Percentiles rank a stretch among this genome's conserved stretches.
phyloP scores from a whole-genome alignment of 805 yeast genomes.

The Saccharomyces mikatae region DNA sequence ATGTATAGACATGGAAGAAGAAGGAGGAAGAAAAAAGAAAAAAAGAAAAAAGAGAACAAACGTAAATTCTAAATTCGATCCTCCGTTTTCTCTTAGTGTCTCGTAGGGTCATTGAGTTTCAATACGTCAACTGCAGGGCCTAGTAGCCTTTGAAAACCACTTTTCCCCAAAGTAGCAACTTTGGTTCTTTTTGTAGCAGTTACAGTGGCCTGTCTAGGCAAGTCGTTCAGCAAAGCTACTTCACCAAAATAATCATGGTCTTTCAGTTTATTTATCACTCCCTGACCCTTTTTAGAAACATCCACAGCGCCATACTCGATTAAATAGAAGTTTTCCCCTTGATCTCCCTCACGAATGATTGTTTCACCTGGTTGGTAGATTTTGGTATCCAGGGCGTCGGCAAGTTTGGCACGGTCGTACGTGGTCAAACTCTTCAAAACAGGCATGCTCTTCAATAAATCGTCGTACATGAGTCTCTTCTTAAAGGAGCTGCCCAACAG shows the following conservation, averaged over 20 bases:
- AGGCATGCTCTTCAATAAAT: constrained; percentile 78
- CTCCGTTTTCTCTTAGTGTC: not conserved
- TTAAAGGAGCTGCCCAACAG: constrained; percentile 83
- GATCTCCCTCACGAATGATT: constrained; percentile 81
- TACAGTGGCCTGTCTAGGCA: constrained; percentile 92
- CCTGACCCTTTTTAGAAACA: constrained; percentile 53
- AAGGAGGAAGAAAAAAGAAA: not conserved
- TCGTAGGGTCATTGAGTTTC: constrained; percentile 77
- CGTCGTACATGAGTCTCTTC: constrained; percentile 85
- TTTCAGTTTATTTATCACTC: constrained; percentile 49
- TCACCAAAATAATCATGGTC: constrained; percentile 96
- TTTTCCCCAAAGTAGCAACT: constrained; percentile 86
- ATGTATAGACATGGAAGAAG: not conserved
- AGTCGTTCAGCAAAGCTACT: constrained; percentile 82
- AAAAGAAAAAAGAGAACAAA: not conserved
- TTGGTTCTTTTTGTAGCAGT: constrained; percentile 65
- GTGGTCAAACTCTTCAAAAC: constrained; percentile 58
- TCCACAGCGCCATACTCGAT: constrained; percentile 78
- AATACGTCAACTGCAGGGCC: constrained; percentile 92
- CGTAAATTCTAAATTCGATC: not conserved
- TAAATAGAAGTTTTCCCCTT: constrained; percentile 66
- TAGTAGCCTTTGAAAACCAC: constrained; percentile 85
- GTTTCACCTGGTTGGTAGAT: constrained; percentile 60
- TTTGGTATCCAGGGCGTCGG: constrained; percentile 86
- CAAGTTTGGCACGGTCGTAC: constrained; percentile 82